Evolutionary conservation across 1,139 yeast species (phyloP).

Genomic region (Candida buenavistaensis): DNA sequence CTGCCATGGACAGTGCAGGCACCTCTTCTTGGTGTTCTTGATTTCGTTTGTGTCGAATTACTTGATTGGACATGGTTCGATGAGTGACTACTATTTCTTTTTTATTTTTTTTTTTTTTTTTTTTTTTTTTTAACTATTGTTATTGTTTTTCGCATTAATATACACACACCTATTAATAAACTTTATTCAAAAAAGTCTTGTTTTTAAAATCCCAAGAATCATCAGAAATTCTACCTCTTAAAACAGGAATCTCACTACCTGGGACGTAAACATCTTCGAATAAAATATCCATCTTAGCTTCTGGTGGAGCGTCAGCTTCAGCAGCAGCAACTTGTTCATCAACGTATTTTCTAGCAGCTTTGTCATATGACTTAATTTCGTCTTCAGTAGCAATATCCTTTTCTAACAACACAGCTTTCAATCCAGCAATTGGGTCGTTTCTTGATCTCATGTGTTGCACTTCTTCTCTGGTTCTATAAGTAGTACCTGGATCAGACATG

Average conservation of each 20-base stretch:
- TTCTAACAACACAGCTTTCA: constrained; percentile 83
- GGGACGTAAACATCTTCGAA: constrained; percentile 96
- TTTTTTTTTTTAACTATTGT: neutral
- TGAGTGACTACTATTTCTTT: no score
- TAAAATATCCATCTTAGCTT: constrained; percentile 89
- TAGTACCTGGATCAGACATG: constrained; percentile 99
- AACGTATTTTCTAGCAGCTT: constrained; percentile 92
- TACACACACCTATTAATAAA: constrained; percentile 41
- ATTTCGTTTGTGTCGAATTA: constrained; percentile 52
- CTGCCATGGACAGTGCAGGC: constrained; percentile 74
- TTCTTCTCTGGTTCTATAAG: constrained; percentile 99
- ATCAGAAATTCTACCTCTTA: constrained; percentile 96
- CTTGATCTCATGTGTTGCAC: constrained; percentile 99
- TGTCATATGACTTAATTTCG: constrained; percentile 90
- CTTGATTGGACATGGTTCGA: constrained; percentile 45
- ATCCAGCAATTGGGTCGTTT: constrained; percentile 96
- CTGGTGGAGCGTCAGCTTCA: constrained; percentile 93
- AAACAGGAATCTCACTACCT: constrained; percentile 87
- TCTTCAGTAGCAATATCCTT: constrained; percentile 86
- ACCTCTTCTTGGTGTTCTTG: constrained; percentile 43
- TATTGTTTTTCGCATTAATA: no score
- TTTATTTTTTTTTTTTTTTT: constrained; percentile 2
- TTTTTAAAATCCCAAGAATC: constrained; percentile 86
- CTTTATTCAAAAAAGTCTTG: constrained; percentile 64
- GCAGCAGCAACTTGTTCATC: constrained; percentile 94